These are phyloP conservation scores for Sonneratia alba DNA, from an alignment of 345 rosid genomes.

Conservation along the genomic window DNA sequence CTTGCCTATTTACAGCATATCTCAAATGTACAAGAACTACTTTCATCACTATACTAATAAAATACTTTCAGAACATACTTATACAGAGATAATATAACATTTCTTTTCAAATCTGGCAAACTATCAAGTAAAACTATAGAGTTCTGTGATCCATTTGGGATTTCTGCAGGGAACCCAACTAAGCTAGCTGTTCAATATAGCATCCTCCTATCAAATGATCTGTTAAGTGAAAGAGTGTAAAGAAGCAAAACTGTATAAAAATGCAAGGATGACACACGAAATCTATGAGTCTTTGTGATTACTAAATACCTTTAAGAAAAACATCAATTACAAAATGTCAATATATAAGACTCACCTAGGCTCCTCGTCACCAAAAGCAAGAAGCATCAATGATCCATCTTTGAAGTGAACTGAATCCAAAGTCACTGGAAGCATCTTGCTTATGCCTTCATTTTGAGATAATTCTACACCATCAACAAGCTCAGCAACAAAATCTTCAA, in stretches of 20 bases:
- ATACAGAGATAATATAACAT: too few relatives aligned
- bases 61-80: neutral
- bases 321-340: neutral
- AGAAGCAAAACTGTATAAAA: neutral
- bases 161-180: too few relatives aligned
- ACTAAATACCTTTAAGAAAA: neutral
- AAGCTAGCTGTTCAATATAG: too few relatives aligned
- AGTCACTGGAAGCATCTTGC: constrained; percentile 66
- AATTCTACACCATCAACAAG: constrained; percentile 46
- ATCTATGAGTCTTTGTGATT: neutral
- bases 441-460: constrained; percentile 44
- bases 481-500: constrained; percentile 53
- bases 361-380: constrained; percentile 85
- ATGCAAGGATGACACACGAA: neutral
- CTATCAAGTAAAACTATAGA: neutral
- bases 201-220: too few relatives aligned
- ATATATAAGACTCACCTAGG: constrained; percentile 48
- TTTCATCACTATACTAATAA: neutral
- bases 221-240: too few relatives aligned
- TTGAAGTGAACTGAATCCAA: constrained; percentile 90
- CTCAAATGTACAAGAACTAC: neutral
- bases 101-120: neutral
- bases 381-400: constrained; percentile 69
- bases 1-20: neutral
- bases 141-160: too few relatives aligned